Base-by-base conservation (phyloP, 164 flowering plant genomes). In the Stephania yunnanensis region DNA sequence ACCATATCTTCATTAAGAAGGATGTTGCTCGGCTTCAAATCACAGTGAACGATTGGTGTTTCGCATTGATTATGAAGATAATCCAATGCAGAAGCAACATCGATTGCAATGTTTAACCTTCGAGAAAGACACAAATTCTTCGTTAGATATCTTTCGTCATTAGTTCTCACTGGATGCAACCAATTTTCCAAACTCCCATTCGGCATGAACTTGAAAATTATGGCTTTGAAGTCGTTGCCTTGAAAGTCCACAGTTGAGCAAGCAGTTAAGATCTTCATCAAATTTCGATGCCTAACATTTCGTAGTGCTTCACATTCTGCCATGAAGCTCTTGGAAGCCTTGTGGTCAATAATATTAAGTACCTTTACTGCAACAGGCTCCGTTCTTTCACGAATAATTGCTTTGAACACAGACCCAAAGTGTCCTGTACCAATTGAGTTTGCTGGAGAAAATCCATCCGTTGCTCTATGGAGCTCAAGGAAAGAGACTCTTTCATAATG, bases 211-310 rank as follows among this genome's bases (percentile, higher is more conserved):
- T 75, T 30, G 44, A 69, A 75, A 10, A 75, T 67, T 69, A 75
- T 4, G 8, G 77, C 77, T 75, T 75, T 75, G 68, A 75, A 75
- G 52, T 75, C 78, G 22, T 75, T 44, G 0, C 64, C 76, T 15
- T 74, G 31, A 74, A 31, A 74, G 30, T 74, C 76, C 4, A 68
- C 52, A 30, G 73, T 70, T 53, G 77, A 42, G 73, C 78, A 76
- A 30, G 36, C 46, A 45, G 73, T 70, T 13, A 76, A 1, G 22
- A 76, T 61, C 25, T 70, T 76, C 3, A 76, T 1, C 15, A 76
- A 65, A 58, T 76, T 58, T 0, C 61, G 73, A 6, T 76, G 73
- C 1, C 74, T 55, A 22, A 76, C 45, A n/a, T 55, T 61, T 70
- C 78, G 70, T 44, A 58, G 44, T 12, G 44, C 69, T n/a, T 70